A percentile compares a stretch with the other conserved stretches of the same genome.
phyloP scores from a whole-genome alignment of 208 protist genomes.

The Acanthamoeba polyphaga region DNA sequence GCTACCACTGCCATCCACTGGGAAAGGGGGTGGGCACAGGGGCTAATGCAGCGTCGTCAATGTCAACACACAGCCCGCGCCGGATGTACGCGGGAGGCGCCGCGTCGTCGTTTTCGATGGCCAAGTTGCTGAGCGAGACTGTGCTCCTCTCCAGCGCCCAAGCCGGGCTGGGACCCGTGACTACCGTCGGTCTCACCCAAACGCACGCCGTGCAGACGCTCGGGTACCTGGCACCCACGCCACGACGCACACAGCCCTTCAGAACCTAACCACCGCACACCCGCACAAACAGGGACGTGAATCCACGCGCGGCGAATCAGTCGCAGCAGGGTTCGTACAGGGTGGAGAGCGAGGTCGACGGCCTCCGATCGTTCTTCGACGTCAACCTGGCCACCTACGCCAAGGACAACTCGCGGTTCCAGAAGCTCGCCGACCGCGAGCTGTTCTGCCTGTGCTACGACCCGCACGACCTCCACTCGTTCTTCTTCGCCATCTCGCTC shows the following conservation, averaged over 20 bases:
- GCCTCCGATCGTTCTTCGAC: conserved; percentile 44
- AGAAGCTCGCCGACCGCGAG: conserved; percentile 15
- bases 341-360: conserved; percentile 41
- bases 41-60: no score
- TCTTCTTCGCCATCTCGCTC: conserved; percentile 61
- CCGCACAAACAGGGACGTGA: conserved; percentile 11
- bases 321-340: not conserved
- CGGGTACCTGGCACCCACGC: not conserved
- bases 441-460: conserved; percentile 66
- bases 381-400: conserved; percentile 13
- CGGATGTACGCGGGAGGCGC: not conserved
- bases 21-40: no score
- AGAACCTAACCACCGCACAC: not conserved
- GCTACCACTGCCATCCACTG: no score
- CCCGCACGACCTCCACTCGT: not conserved
- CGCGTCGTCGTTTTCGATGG: not conserved
- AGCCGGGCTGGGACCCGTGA: not conserved
- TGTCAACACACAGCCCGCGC: not conserved
- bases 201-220: conserved; percentile 30
- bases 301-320: not conserved
- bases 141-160: not conserved
- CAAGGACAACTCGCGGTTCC: conserved; percentile 43
- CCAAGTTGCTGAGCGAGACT: not conserved
- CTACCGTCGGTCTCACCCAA: not conserved
- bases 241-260: not conserved